Evolutionary conservation across 1,284 basidiomycete species (phyloP), one percentile per base, ranked within the genome.

Genomic region (Pyrrhoderma lamaoense): DNA sequence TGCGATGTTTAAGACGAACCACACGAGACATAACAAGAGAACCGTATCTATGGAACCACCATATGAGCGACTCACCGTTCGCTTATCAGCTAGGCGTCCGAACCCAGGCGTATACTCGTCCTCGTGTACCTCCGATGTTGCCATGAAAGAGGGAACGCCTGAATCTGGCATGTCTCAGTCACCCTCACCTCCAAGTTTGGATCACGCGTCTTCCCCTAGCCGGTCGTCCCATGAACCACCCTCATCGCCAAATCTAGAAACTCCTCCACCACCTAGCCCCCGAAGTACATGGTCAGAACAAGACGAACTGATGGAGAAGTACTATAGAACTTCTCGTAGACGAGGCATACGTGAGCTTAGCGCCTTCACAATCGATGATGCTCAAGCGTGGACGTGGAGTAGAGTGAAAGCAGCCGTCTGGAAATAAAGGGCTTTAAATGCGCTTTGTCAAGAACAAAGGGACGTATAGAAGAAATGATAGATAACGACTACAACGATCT

Each of bases 341-440:
- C 42, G 46, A 14, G 38, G 34, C 8, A 52, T 47, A 18, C 50
- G 54, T 21, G 51, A 56, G 40, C 23, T 48, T 7, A 45, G 49
- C 19, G 50, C 54, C 7, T 47, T 49, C 27, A 51, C 50, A 18
- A 35, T 46, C 31, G 54, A 52, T 35, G 45, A 42, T 42, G 27
- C 36, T n/a, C 22, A 40, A 7, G 38, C 43, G 11, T 56, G 54
- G 54, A 45, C 45, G 22, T 56, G 54, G 54, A 42, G 43, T 13
- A 39, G 49, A 37, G 44, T 56, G 46, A 56, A 49, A 35, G 50
- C 52, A 43, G 37, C 54, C 8, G 42, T 45, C 14, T 56, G 54
- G 54, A 46, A n/a, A n/a, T n/a, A n/a, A n/a, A n/a, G n/a, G n/a
- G n/a, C n/a, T n/a, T n/a, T n/a, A n/a, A n/a, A n/a, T n/a, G n/a